A percentile compares a stretch with the other conserved stretches of the same genome.
These are phyloP conservation scores for Candida glucosophila DNA, from an alignment of 1,139 yeast species.

Conservation along the genomic window DNA sequence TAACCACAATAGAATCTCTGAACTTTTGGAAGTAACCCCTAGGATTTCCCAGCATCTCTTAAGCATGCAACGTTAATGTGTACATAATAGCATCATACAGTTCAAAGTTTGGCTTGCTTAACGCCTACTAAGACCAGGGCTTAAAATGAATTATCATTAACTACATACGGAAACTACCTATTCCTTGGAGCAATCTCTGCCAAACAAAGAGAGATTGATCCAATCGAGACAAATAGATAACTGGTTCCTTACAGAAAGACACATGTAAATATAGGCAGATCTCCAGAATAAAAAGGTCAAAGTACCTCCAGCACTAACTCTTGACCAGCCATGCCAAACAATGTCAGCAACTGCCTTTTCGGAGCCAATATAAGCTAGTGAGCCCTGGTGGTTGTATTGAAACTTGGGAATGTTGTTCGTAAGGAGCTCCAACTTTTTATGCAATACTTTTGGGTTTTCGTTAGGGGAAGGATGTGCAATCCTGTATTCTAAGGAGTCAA, in stretches of 20 bases:
- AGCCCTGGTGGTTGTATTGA: constrained; percentile 61
- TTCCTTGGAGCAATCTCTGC: constrained; percentile 72
- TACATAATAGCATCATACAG: no score
- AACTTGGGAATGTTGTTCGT: constrained; percentile 48
- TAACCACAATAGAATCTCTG: no score
- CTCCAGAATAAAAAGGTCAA: constrained; percentile 91
- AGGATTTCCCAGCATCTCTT: no score
- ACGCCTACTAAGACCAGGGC: no score
- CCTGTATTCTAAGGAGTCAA: constrained; percentile 49
- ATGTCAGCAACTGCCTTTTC: constrained; percentile 93
- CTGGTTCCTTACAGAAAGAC: constrained; percentile 83
- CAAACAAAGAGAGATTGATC: constrained; percentile 79
- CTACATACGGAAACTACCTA: no score
- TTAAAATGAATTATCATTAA: no score
- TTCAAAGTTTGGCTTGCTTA: no score
- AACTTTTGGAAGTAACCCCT: no score
- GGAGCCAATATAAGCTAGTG: constrained; percentile 76
- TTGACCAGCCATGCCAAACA: constrained; percentile 80
- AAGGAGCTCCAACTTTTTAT: constrained; percentile 31
- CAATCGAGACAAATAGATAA: constrained; percentile 79
- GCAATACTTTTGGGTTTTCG: constrained; percentile 30
- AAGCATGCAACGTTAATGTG: no score
- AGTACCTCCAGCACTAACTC: constrained; percentile 75
- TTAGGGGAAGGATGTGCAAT: constrained; percentile 20
- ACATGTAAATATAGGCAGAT: constrained; percentile 87